A percentile compares a stretch with the other conserved stretches of the same genome.
These are phyloP conservation scores for Lepidium aucheri DNA, from an alignment of 345 rosid genomes.

Conservation along the genomic window DNA sequence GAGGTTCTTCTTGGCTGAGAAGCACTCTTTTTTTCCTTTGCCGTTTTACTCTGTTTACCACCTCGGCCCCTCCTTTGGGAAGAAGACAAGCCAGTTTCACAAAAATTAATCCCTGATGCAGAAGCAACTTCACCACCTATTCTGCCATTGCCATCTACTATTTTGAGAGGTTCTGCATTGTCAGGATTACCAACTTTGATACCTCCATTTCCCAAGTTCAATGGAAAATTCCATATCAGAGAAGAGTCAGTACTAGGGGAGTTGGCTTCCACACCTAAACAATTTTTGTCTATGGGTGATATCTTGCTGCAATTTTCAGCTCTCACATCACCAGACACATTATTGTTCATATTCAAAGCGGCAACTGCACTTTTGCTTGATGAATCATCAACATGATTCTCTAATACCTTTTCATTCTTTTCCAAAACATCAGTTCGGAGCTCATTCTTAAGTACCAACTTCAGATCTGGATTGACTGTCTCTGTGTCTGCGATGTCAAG, in stretches of 20 bases:
- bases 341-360: constrained; percentile 28
- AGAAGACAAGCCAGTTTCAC: constrained; percentile 28
- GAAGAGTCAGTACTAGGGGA: constrained; percentile 28
- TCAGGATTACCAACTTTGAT: constrained; percentile 22
- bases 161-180: constrained; percentile 23
- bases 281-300: constrained; percentile 21
- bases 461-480: constrained; percentile 19
- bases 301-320: constrained; percentile 18
- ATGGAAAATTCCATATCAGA: constrained; percentile 17
- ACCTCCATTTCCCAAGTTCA: constrained; percentile 23
- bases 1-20: constrained; percentile 32
- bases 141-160: constrained; percentile 32
- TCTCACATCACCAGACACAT: constrained; percentile 25
- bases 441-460: constrained; percentile 15
- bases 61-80: constrained; percentile 35
- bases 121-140: constrained; percentile 28
- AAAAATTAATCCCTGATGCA: constrained; percentile 33
- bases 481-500: constrained; percentile 4
- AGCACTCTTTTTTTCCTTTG: constrained; percentile 35
- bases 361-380: constrained; percentile 11
- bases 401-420: constrained; percentile 18
- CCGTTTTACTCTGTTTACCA: constrained; percentile 37
- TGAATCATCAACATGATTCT: constrained; percentile 4
- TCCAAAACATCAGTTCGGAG: constrained; percentile 10
- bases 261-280: constrained; percentile 18